Base-by-base conservation (phyloP, 1,284 basidiomycete genomes). In the Cryptococcus deneoformans region DNA sequence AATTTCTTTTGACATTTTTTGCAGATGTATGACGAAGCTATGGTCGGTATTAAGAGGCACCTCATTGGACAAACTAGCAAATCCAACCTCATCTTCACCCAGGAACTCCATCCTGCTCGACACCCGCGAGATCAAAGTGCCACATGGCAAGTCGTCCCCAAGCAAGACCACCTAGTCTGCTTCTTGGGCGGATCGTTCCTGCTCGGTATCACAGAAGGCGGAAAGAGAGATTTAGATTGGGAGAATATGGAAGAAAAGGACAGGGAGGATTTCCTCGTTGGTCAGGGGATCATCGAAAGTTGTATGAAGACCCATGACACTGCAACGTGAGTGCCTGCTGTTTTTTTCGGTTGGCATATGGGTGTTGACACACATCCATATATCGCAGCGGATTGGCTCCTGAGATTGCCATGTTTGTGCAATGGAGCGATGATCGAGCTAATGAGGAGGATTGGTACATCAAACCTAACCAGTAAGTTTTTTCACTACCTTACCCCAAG, bases 81-180 rank as follows among this genome's bases (percentile, higher is more conserved):
- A 36, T 80, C 80, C 49, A 80, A 84, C 1, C 76, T 93, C 62
- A 81, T 87, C 35, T 93, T 90, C 76, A 95, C 90, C 0, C 84
- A 87, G 50, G 94, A 98, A 74, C 82, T 97, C 5, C 63, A 70
- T 12, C 80, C 79, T 6, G 61, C 63, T 1, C 65, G 69, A 46
- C 61, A 73, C 45, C 65, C 66, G 2, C 38, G 66, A 57, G 57
- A 64, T 47, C 54, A 52, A 5, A 11, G 64, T 89, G 57, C 88
- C 36, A 76, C 79, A 52, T 92, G 88, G 89, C 81, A 82, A 29
- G 79, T 89, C 12, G 80, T 83, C 1, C 88, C 89, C 12, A 95
- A 96, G 76, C 94, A 98, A 79, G 94, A 98, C 73, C 94, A 97
- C 75, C 84, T 98, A 20, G 93, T 92, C 1, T 97, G 94, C 77